Evolutionary conservation across 2,329 filamentous ascomycete species (phyloP).

Genomic region (Aspergillus spinulosporus): DNA sequence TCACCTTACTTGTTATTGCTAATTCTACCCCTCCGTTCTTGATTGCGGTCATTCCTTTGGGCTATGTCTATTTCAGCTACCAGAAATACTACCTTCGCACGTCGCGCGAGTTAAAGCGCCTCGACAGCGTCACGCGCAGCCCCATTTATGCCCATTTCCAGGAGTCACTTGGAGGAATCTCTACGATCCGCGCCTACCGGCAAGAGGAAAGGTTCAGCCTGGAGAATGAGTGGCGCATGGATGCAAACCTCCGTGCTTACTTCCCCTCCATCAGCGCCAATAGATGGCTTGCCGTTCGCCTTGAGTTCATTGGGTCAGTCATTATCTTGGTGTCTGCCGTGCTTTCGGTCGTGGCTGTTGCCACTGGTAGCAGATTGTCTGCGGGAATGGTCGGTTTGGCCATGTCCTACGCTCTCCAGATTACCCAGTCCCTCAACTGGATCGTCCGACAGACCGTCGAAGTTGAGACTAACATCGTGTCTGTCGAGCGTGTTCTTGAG

Average conservation of each 20-base stretch:
- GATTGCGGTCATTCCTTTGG: constrained; percentile 76
- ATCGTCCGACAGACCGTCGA: constrained; percentile 98
- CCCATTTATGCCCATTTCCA: constrained; percentile 99
- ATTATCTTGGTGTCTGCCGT: constrained; percentile 87
- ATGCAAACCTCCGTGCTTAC: constrained; percentile 90
- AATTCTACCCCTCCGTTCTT: constrained; percentile 78
- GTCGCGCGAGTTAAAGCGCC: constrained; percentile 90
- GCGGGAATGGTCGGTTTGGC: constrained; percentile 82
- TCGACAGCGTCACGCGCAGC: constrained; percentile 92
- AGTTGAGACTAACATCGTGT: constrained; percentile 99
- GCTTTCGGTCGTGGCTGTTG: constrained; percentile 78
- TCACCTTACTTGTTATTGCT: constrained; percentile 85
- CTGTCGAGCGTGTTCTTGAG: constrained; percentile 94
- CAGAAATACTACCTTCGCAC: constrained; percentile 96
- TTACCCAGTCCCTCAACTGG: constrained; percentile 97
- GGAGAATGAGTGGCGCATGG: constrained; percentile 97
- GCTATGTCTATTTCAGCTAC: constrained; percentile 82
- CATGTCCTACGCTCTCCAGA: constrained; percentile 97
- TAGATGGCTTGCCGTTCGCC: constrained; percentile 88
- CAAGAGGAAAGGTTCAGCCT: constrained; percentile 83
- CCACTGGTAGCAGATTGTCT: constrained; percentile 62
- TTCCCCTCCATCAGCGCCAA: constrained; percentile 94
- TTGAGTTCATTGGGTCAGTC: constrained; percentile 92
- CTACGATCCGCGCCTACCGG: constrained; percentile 91
- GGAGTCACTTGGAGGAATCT: constrained; percentile 89